Base-by-base conservation (phyloP, 2,329 filamentous ascomycete genomes). In the Magnaporthales sp. region DNA sequence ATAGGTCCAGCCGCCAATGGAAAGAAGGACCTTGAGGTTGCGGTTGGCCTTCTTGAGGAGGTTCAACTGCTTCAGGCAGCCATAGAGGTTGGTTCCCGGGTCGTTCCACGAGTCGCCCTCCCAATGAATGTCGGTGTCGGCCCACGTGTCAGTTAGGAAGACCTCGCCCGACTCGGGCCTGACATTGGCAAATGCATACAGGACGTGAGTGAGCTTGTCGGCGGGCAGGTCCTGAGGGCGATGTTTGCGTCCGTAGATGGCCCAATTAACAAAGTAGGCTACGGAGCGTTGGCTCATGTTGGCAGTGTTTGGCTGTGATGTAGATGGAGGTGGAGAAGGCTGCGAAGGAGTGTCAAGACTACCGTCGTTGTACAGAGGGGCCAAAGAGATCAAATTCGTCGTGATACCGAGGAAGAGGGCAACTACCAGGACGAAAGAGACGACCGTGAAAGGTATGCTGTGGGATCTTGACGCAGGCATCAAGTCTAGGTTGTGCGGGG, bases 1-100 rank as follows among this genome's bases (percentile, higher is more conserved):
- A 77, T 96, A 97, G 0, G 93, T 96, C 93, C 93, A 97, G 64
- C 94, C 94, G 68, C 93, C 93, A 69, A 97, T 91, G 66, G 90
- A 93, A 4, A 97, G 84, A 13, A 97, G 83, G 3, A 95, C 81
- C 77, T 97, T 97, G 68, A 97, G 82, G 71, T 93, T 89, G 63
- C 92, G 89, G 77, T 97, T 91, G 69, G 84, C 82, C 70, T 87
- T 86, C 81, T 97, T 97, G 62, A 93, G 84, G 1, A 97, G 81
- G 75, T 91, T 92, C 46, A 97, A 85, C 78, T 97, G 92, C 80
- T 97, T 97, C 70, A 95, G 77, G 75, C 91, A 94, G 65, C 93
- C 93, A 75, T 96, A 97, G 46, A 96, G 81, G 76, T 97, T 96
- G 68, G 84, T 90, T 63, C 91, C 92, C 0, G 76, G 72, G 68